Conservation (phyloP, 345 rosid species). For the Salix koriyanagi region DNA sequence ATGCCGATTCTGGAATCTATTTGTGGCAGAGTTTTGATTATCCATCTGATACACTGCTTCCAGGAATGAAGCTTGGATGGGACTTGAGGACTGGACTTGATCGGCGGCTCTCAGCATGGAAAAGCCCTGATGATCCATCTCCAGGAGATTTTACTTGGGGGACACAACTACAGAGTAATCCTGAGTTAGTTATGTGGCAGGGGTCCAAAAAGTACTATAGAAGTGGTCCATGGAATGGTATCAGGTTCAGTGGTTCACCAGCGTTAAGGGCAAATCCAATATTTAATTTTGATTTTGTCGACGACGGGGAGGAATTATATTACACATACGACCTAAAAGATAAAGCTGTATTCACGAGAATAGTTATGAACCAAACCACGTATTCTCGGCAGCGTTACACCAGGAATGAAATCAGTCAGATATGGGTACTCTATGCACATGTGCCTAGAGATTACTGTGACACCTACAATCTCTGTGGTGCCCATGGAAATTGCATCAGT, state of each 20-base stretch:
- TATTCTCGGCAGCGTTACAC: background rate
- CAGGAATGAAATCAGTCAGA: background rate
- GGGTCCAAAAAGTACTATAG: background rate
- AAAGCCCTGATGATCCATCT: slow-evolving; percentile 4
- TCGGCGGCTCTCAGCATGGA: slow-evolving; percentile 6
- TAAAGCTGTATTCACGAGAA: background rate
- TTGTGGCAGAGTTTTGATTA: slow-evolving; percentile 19
- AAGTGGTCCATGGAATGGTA: slow-evolving; percentile 20
- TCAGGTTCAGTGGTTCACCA: background rate
- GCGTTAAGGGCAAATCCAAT: background rate
- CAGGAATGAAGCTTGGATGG: slow-evolving; percentile 14
- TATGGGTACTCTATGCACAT: background rate
- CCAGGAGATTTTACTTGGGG: background rate
- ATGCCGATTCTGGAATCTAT: background rate
- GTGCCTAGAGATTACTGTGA: slow-evolving; percentile 7
- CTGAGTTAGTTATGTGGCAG: background rate
- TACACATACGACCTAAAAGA: background rate
- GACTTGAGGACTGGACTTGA: background rate
- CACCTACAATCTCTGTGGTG: slow-evolving; percentile 2
- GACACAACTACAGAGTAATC: background rate
- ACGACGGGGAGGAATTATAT: background rate
- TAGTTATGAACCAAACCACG: slow-evolving; percentile 1
- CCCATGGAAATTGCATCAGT: slow-evolving; percentile 1
- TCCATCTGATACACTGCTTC: slow-evolving; percentile 9
- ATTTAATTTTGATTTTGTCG: background rate